These are phyloP conservation scores for Fistulinella cinereoalba DNA, from an alignment of 1,284 basidiomycete species.

Conservation along the genomic window DNA sequence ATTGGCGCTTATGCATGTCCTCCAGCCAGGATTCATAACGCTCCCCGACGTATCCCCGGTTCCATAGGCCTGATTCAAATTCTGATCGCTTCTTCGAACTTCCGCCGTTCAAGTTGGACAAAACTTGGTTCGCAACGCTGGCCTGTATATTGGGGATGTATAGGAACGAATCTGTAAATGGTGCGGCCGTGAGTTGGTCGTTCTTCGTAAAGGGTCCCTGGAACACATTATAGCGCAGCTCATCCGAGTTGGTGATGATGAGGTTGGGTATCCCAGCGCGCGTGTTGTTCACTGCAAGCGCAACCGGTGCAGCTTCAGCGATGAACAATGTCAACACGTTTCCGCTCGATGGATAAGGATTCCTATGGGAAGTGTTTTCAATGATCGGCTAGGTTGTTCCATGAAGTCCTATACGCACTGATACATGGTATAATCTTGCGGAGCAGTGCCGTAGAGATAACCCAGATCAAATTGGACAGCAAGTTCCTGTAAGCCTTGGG, in stretches of 20 bases:
- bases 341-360: conserved; percentile 63
- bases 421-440: conserved; percentile 66
- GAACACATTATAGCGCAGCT: conserved; percentile 73
- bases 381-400: neutral
- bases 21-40: conserved; percentile 55
- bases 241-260: conserved; percentile 72
- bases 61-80: conserved; percentile 45
- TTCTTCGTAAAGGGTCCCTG: conserved; percentile 72
- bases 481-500: conserved; percentile 51
- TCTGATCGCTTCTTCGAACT: conserved; percentile 37
- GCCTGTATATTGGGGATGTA: conserved; percentile 55
- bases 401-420: conserved; percentile 39
- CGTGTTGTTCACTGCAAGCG: conserved; percentile 60
- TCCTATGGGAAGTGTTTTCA: conserved; percentile 34
- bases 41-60: conserved; percentile 48
- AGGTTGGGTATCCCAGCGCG: conserved; percentile 58
- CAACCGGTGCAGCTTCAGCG: conserved; percentile 54
- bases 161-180: conserved; percentile 61
- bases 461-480: conserved; percentile 53
- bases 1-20: conserved; percentile 46
- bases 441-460: conserved; percentile 63
- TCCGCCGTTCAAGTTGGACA: conserved; percentile 51
- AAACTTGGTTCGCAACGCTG: conserved; percentile 49
- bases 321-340: conserved; percentile 63
- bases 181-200: conserved; percentile 72